Base-by-base conservation (phyloP, 2,329 filamentous ascomycete species). In the Cladosporium oxysporum region DNA sequence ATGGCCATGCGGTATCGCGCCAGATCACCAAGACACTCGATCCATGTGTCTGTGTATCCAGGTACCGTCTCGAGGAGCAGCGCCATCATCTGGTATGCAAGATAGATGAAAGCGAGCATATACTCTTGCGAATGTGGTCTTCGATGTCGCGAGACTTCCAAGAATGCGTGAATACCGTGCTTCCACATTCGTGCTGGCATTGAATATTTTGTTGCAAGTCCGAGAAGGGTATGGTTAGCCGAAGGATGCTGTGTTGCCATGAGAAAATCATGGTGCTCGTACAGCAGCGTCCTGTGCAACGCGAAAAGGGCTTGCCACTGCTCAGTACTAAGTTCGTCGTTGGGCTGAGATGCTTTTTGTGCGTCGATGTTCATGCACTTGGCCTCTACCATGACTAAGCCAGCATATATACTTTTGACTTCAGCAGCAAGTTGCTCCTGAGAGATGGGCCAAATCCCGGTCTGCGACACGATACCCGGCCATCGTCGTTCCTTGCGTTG, bases 181-280 rank as follows among this genome's bases (percentile, higher is more conserved):
- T 92, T 85, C 95, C 95, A 98, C 91, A 98, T 95, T 0, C 94
- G 83, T 0, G 91, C 92, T 0, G 94, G 93, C 92, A 98, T 97
- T 0, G 88, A 88, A 71, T 97, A 97, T 68, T 95, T 95, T 0
- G 85, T 84, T 0, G 93, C 90, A 0, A 97, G 77, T 0, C 87
- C 82, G 3, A 86, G 84, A 0, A 98, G 76, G 0, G 89, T 87
- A 0, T 83, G 83, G 28, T 85, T 91, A 0, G 92, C 91, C 0
- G 89, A 90, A 0, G 92, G 93, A 73, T 98, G 93, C 70, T 97
- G 93, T 0, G 88, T 91, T 0, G 93, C 93, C 0, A 97, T 81
- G 66, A 97, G 93, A 64, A 84, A 83, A 65, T 84, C 82, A 69
- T 83, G 81, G 65, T 83, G 81, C 66, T 79, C 77, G 62, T 79